Conservation (phyloP, 2,329 filamentous ascomycete genomes). For the Apiospora marii region DNA sequence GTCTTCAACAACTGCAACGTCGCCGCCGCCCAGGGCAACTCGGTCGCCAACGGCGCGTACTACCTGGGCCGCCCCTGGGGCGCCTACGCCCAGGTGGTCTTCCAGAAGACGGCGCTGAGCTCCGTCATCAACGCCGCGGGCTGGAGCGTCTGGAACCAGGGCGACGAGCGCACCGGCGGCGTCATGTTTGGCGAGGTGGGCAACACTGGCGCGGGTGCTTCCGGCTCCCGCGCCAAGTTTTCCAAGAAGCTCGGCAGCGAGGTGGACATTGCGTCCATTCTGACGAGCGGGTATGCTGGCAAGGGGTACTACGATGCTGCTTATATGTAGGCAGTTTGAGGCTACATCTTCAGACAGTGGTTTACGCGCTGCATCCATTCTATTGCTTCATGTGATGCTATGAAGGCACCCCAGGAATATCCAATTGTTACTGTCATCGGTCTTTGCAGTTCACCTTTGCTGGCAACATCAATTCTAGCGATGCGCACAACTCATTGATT, state of each 20-base stretch:
- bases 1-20: slow-evolving; percentile 54
- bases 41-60: slow-evolving; percentile 48
- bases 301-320: slow-evolving; percentile 33
- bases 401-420: too few relatives aligned
- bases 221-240: slow-evolving; percentile 58
- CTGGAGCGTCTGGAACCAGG: slow-evolving; percentile 62
- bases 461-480: neutral
- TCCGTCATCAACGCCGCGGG: slow-evolving; percentile 65
- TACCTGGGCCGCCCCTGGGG: slow-evolving; percentile 59
- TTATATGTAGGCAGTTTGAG: slow-evolving; percentile 24
- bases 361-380: neutral
- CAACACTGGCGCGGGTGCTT: slow-evolving; percentile 64
- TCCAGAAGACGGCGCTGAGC: slow-evolving; percentile 57
- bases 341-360: neutral
- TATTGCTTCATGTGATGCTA: too few relatives aligned
- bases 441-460: neutral
- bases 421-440: neutral
- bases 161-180: slow-evolving; percentile 55
- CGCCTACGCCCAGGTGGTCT: slow-evolving; percentile 54
- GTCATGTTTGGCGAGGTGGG: slow-evolving; percentile 66
- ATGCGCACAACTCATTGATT: neutral
- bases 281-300: slow-evolving; percentile 32
- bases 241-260: slow-evolving; percentile 44
- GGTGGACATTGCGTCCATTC: slow-evolving; percentile 42
- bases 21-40: slow-evolving; percentile 46